Conservation (phyloP, 2,329 filamentous ascomycete genomes). For the Westerdykella aurantiaca region DNA sequence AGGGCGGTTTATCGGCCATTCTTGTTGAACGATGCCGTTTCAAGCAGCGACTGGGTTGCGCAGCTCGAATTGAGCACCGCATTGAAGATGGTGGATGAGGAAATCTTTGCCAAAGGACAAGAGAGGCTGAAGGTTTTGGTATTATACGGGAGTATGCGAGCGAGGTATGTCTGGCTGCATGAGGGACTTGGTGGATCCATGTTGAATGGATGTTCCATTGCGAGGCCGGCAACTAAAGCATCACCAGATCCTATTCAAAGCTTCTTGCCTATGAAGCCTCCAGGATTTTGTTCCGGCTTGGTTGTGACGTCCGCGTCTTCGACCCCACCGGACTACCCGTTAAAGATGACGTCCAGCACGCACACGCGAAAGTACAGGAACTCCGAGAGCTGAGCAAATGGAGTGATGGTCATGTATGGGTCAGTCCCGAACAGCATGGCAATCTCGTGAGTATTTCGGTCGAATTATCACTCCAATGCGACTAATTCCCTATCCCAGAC, state of each 20-base stretch:
- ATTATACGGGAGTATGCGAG: slow-evolving; percentile 55
- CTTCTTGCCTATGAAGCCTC: slow-evolving; percentile 56
- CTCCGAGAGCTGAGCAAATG: slow-evolving; percentile 55
- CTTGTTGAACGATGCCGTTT: slow-evolving; percentile 39
- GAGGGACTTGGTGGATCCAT: not conserved
- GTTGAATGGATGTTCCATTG: not conserved
- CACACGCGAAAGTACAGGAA: slow-evolving; percentile 58
- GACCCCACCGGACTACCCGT: slow-evolving; percentile 54
- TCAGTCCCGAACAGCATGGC: slow-evolving; percentile 62
- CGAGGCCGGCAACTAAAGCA: slow-evolving; percentile 3
- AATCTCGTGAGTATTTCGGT: slow-evolving; percentile 45
- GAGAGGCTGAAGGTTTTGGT: slow-evolving; percentile 53
- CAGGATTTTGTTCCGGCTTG: slow-evolving; percentile 57
- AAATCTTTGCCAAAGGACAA: slow-evolving; percentile 37
- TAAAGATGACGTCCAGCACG: slow-evolving; percentile 57
- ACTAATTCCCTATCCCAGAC: slow-evolving; percentile 38
- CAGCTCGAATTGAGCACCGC: slow-evolving; percentile 51
- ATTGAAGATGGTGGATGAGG: slow-evolving; percentile 46
- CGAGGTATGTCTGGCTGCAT: slow-evolving; percentile 19
- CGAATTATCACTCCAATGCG: not conserved
- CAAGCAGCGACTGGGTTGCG: slow-evolving; percentile 51
- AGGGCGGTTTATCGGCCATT: slow-evolving; percentile 54
- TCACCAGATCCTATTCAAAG: slow-evolving; percentile 52
- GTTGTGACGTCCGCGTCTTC: slow-evolving; percentile 61
- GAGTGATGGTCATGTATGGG: slow-evolving; percentile 63